phyloP scores from a whole-genome alignment of 208 protist species.

The Porcisia hertigi region DNA sequence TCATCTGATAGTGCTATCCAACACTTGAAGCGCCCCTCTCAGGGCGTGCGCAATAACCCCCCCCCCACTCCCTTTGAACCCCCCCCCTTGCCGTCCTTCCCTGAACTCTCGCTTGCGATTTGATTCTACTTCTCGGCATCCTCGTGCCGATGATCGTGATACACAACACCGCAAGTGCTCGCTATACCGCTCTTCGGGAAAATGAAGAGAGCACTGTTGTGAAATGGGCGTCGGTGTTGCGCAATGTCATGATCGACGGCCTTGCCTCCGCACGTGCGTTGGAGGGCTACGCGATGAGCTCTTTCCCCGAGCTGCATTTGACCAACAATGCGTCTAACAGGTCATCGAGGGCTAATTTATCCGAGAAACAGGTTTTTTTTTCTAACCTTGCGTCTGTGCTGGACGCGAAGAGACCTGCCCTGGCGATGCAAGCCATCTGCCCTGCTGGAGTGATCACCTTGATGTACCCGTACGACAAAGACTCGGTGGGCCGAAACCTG shows the following conservation, averaged over 20 bases:
- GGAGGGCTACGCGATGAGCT: constrained; percentile 52
- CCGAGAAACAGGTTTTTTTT: not conserved
- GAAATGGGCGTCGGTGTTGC: constrained; percentile 34
- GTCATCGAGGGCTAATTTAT: not conserved
- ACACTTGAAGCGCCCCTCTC: too few relatives aligned
- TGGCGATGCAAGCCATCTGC: constrained; percentile 32
- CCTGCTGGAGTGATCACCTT: constrained; percentile 62
- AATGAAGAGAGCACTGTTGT: constrained; percentile 22
- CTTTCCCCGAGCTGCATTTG: constrained; percentile 30
- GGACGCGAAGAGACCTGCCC: constrained; percentile 5
- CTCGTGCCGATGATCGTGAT: constrained; percentile 39
- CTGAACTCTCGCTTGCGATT: too few relatives aligned
- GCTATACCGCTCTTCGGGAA: not conserved
- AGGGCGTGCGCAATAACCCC: too few relatives aligned
- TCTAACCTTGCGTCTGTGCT: constrained; percentile 5
- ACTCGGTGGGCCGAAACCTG: constrained; percentile 21
- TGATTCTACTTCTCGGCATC: constrained; percentile 40
- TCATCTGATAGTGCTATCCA: too few relatives aligned
- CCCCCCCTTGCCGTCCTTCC: too few relatives aligned
- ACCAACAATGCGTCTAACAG: constrained; percentile 22
- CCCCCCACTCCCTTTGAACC: too few relatives aligned
- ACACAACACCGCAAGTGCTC: constrained; percentile 3
- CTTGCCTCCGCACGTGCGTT: constrained; percentile 33
- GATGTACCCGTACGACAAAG: constrained; percentile 26
- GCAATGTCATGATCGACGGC: constrained; percentile 39